These are phyloP conservation scores for Nigrospora osmanthi DNA, from an alignment of 2,329 filamentous ascomycete genomes.

Conservation along the genomic window DNA sequence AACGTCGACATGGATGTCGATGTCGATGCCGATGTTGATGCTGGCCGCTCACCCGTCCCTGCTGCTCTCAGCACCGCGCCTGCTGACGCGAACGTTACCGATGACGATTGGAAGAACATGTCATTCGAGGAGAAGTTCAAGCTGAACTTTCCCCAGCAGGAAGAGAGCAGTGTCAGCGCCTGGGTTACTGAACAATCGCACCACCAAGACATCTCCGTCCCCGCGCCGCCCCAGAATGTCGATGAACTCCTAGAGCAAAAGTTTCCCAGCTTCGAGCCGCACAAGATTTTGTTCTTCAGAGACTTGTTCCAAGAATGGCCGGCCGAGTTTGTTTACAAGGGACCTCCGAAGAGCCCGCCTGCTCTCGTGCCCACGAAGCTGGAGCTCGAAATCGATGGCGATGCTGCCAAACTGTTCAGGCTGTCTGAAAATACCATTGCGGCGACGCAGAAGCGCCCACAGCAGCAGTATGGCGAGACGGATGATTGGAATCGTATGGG, in stretches of 20 bases:
- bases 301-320: slow-evolving; percentile 76
- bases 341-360: slow-evolving; percentile 62
- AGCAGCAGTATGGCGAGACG: slow-evolving; percentile 36
- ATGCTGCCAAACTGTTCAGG: slow-evolving; percentile 80
- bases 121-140: slow-evolving; percentile 26
- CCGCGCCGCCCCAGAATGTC: slow-evolving; percentile 62
- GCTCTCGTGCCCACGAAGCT: slow-evolving; percentile 75
- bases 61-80: slow-evolving; percentile 3
- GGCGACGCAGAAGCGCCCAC: slow-evolving; percentile 40
- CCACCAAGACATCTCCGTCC: slow-evolving; percentile 56
- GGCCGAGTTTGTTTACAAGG: slow-evolving; percentile 71
- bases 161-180: slow-evolving; percentile 28
- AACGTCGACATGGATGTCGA: not conserved
- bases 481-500: slow-evolving; percentile 40
- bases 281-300: slow-evolving; percentile 70
- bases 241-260: slow-evolving; percentile 71
- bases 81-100: slow-evolving; percentile 15
- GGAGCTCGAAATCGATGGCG: slow-evolving; percentile 74
- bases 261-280: slow-evolving; percentile 74
- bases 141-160: slow-evolving; percentile 35
- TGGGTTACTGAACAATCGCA: slow-evolving; percentile 22
- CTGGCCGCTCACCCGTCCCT: not conserved
- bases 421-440: slow-evolving; percentile 54
- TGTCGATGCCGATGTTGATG: not conserved
- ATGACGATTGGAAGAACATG: slow-evolving; percentile 25